These are phyloP conservation scores for Lavandula angustifolia DNA, from an alignment of 257 asterid species.

Conservation along the genomic window DNA sequence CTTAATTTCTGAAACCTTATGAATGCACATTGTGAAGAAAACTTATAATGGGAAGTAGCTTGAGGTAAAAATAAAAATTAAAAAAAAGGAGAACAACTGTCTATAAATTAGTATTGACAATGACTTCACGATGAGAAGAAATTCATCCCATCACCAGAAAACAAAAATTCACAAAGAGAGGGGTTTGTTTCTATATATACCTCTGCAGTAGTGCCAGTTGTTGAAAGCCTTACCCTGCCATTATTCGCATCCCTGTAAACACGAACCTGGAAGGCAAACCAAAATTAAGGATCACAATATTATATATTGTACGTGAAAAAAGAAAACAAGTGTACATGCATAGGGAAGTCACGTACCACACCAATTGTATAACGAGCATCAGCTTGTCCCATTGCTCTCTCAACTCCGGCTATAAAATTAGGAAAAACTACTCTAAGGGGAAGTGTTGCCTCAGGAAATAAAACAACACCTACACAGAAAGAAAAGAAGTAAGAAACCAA, in stretches of 20 bases:
- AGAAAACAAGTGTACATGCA: conserved; percentile 18
- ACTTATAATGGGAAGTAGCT: conserved; percentile 9
- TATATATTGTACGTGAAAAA: conserved; percentile 13
- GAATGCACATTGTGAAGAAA: conserved; percentile 24
- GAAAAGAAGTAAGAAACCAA: conserved; percentile 26
- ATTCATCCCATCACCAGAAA: conserved; percentile 18
- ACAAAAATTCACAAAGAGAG: conserved; percentile 11
- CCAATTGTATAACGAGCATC: conserved; percentile 83
- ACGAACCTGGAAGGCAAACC: conserved; percentile 61
- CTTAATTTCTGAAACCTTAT: neutral
- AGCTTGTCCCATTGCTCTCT: conserved; percentile 74
- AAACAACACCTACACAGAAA: conserved; percentile 71
- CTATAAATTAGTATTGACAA: conserved; percentile 4
- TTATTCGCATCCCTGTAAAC: conserved; percentile 54
- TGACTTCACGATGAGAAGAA: neutral
- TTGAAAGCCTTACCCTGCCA: conserved; percentile 60
- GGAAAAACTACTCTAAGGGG: conserved; percentile 84
- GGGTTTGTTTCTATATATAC: conserved; percentile 39
- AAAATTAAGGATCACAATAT: conserved; percentile 27
- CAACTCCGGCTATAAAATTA: conserved; percentile 79
- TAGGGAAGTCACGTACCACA: conserved; percentile 58
- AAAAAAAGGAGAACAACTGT: conserved; percentile 15
- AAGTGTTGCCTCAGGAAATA: conserved; percentile 95
- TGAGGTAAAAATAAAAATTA: too few species aligned
- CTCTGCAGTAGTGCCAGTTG: conserved; percentile 95